phyloP scores from a whole-genome alignment of 306 rosid species.

The Ormosia emarginata region DNA sequence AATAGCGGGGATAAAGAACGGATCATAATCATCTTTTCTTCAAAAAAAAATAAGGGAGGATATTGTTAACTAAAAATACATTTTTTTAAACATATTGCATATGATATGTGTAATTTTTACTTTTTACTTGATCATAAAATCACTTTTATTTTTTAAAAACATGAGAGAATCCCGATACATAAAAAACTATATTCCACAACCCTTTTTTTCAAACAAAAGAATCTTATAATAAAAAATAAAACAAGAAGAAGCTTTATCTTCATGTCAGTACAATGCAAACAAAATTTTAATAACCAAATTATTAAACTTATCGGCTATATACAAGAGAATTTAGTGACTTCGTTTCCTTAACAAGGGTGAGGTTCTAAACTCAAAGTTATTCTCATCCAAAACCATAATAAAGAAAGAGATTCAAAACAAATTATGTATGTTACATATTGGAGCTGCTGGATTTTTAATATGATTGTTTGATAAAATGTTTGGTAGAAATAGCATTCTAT shows the following conservation, averaged over 20 bases:
- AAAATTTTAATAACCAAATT: neutral
- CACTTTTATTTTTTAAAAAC: too few species aligned
- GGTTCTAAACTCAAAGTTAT: neutral
- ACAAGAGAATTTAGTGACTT: neutral
- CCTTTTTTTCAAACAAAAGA: neutral
- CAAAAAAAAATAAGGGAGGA: too few species aligned
- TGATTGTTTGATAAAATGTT: conserved; percentile 6
- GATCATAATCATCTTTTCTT: too few species aligned
- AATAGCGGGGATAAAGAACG: neutral
- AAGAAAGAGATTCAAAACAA: neutral
- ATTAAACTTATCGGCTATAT: neutral
- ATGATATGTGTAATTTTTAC: too few species aligned
- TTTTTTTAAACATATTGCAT: too few species aligned
- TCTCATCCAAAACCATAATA: neutral
- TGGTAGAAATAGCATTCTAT: neutral
- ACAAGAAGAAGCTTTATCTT: neutral
- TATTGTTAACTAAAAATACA: too few species aligned
- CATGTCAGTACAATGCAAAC: neutral
- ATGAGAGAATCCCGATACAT: too few species aligned
- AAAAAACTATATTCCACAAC: neutral
- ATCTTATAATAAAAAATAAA: neutral
- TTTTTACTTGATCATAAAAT: too few species aligned
- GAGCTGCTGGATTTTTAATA: conserved; percentile 8
- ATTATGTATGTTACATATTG: neutral
- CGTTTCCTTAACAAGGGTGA: neutral